Evolutionary conservation across 192 early-diverging fungal genomes (phyloP), one percentile per base, ranked within the genome.

Genomic region (Backusella macrospora): DNA sequence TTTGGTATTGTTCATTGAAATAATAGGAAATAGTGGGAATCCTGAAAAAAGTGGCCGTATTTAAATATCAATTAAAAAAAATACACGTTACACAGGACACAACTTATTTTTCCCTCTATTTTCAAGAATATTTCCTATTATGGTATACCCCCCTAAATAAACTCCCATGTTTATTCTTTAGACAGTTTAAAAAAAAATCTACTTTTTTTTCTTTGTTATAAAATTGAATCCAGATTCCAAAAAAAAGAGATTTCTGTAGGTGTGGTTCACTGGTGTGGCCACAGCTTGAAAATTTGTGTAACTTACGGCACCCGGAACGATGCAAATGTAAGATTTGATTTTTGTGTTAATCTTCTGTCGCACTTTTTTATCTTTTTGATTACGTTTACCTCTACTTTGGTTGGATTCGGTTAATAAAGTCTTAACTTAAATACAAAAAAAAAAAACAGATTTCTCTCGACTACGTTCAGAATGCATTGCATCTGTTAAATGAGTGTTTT

Each of bases 1-100:
- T 18, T 59, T 23, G 26, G 52, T 0, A 4, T 59, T 59, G 4
- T 59, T 59, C 52, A 59, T 59, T 59, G 26, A 59, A 59, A 26
- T 26, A 26, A 12, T 59, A 6, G 3, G 18, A 21, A 23, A 59
- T 12, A 26, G 52, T 10, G 48, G 21, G 23, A 59, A 26, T 59
- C 52, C 26, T 7, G 26, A 59, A 26, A n/a, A n/a, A 59, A 59
- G 52, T 59, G 18, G 52, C 26, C 21, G 10, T 23, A 59, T 59
- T 59, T 59, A 59, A 59, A 59, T 59, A 59, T 26, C 52, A 59
- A 59, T 21, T 18, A 59, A 59, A 59, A 55, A 59, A 59, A 5
- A 59, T 1, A 34, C 29, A 34, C 29, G 29, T 34, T 34, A 34
- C 29, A 34, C 3, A 21, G 23, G 23, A 59, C 52, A 59, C 52